These are phyloP conservation scores for Physcomitrium patens DNA, from an alignment of 225 moss, liverwort and hornwort genomes.

Conservation along the genomic window DNA sequence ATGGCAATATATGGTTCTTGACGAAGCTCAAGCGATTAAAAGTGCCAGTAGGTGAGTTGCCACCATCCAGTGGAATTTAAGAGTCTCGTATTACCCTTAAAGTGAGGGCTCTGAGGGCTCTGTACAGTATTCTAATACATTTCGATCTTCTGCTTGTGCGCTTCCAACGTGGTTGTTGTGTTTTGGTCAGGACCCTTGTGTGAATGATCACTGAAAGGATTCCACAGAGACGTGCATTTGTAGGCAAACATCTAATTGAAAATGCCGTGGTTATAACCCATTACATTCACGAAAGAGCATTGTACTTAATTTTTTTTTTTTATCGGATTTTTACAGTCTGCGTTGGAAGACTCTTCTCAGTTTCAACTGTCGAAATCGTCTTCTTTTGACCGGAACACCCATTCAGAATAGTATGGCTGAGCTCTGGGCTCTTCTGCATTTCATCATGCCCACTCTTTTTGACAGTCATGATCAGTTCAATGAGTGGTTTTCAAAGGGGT, in stretches of 20 bases:
- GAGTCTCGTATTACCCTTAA: background rate
- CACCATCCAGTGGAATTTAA: background rate
- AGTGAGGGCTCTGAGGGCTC: background rate
- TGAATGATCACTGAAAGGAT: background rate
- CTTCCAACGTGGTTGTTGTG: background rate
- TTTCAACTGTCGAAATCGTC: constrained; percentile 97
- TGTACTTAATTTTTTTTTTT: constrained; percentile 21
- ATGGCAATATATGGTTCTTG: constrained; percentile 99
- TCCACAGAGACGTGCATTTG: background rate
- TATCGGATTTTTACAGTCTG: constrained; percentile 51
- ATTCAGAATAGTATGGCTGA: constrained; percentile 99
- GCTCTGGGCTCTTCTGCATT: constrained; percentile 96
- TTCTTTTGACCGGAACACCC: constrained; percentile 93
- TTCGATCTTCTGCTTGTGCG: background rate
- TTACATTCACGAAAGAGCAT: constrained; percentile 1
- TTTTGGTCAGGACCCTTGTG: background rate
- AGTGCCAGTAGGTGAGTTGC: constrained; percentile 80
- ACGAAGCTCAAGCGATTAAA: constrained; percentile 99
- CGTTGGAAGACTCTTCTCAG: constrained; percentile 97
- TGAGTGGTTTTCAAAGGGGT: constrained; percentile 99
- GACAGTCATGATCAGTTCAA: constrained; percentile 99
- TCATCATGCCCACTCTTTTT: constrained; percentile 99
- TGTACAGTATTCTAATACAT: background rate
- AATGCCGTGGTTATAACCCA: background rate
- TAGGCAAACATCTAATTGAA: background rate